These are phyloP conservation scores for Calamus simplicifolius DNA, from an alignment of 176 grass and related monocot genomes.

Conservation along the genomic window DNA sequence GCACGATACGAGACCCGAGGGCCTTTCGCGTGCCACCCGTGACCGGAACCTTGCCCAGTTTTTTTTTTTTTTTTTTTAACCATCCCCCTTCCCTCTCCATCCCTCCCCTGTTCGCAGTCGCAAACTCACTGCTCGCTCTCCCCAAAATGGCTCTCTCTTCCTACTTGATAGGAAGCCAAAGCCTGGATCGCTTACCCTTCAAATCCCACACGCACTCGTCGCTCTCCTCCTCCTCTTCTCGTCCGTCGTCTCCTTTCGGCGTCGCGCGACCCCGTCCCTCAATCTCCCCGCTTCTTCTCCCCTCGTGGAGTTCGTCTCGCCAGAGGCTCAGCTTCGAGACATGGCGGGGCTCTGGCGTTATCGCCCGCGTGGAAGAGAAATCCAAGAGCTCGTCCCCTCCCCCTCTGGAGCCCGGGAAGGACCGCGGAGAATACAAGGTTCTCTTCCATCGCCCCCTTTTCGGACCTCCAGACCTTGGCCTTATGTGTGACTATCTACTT, in stretches of 20 bases:
- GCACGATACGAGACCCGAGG: no score
- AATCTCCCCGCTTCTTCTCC: background rate
- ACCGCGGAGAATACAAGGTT: conserved; percentile 20
- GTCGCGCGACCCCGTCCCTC: conserved; percentile 3
- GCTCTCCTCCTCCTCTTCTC: background rate
- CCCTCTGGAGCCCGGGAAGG: conserved; percentile 8
- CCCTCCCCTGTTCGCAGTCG: no score
- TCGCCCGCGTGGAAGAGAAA: conserved; percentile 34
- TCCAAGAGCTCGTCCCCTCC: conserved; percentile 18
- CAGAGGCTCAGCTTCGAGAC: conserved; percentile 8
- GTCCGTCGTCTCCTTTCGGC: background rate
- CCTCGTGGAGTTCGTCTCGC: background rate
- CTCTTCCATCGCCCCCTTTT: background rate
- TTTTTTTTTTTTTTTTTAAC: no score
- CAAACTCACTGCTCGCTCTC: no score
- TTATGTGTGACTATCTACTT: background rate
- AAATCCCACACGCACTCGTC: background rate
- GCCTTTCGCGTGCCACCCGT: no score
- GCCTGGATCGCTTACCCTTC: conserved; percentile 14
- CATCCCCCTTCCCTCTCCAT: no score
- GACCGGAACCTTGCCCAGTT: no score
- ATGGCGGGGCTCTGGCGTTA: conserved; percentile 21
- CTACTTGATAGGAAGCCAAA: conserved; percentile 15
- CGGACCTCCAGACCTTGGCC: background rate
- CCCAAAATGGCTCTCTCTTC: conserved; percentile 25